These are phyloP conservation scores for Brasilioporus rufonigricans DNA, from an alignment of 768 basidiomycete species.

Conservation along the genomic window DNA sequence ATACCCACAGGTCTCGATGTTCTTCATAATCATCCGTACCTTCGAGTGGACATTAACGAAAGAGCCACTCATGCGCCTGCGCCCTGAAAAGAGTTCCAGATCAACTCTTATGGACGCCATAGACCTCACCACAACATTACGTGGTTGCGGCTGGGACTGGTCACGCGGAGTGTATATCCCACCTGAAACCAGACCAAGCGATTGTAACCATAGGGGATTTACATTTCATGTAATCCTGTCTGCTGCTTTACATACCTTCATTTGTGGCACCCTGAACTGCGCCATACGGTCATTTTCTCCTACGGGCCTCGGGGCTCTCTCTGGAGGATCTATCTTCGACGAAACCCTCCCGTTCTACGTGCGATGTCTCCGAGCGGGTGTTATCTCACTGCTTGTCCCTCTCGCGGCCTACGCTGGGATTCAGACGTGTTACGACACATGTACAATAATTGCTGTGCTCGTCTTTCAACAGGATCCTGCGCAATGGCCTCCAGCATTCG, in stretches of 20 bases:
- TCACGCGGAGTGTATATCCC: neutral
- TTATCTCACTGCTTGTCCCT: neutral
- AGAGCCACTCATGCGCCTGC: conserved; percentile 9
- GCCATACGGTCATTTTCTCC: neutral
- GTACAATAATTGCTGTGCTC: neutral
- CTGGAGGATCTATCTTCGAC: neutral
- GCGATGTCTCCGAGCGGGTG: neutral
- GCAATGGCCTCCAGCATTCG: neutral
- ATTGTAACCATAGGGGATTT: neutral
- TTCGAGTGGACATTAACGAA: conserved; percentile 1
- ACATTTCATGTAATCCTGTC: neutral
- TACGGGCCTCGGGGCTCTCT: neutral
- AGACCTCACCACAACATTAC: neutral
- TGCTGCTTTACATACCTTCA: neutral
- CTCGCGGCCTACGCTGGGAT: neutral
- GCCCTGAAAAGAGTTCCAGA: neutral
- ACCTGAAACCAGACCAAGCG: neutral
- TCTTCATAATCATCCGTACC: conserved; percentile 11
- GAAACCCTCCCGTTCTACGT: neutral
- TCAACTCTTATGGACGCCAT: neutral
- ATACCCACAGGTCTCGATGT: conserved; percentile 11
- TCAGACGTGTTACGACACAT: neutral
- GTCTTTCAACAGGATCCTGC: neutral
- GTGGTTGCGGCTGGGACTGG: neutral
- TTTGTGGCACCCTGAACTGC: neutral